Base-by-base conservation (phyloP, 768 basidiomycete species). In the Rhizopogon vesiculosus region DNA sequence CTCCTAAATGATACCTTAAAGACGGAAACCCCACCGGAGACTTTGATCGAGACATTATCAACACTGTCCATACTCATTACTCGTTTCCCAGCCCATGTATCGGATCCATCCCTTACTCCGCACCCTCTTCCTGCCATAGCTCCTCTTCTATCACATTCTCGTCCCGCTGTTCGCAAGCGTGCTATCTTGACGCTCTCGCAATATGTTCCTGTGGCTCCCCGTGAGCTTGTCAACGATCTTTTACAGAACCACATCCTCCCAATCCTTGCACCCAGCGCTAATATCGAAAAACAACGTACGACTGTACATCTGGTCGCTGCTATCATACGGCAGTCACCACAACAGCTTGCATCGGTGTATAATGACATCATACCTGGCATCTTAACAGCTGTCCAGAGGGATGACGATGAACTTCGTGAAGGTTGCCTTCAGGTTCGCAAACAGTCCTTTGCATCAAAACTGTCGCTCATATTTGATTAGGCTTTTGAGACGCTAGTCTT, bases 91-190 rank as follows among this genome's bases (percentile, higher is more conserved):
- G 76, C 76, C 48, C 80, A 87, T 63, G 74, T 93, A 45, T 72
- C 85, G 38, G 75, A 75, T 55, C 72, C 81, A 25, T 70, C 73
- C 40, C 70, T 86, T 51, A 66, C 74, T 45, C 80, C 85, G 15
- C 79, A 79, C 45, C 86, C 92, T 33, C 72, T 93, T 5, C 67
- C 73, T 5, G 84, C 87, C 18, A 80, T 89, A 53, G 87, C 82
- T 1, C 91, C 83, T 39, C 79, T 90, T 31, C 80, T 92, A 45
- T 78, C 76, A n/a, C 90, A 89, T 71, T 65, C 79, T 7, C 86
- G 93, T 4, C 82, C 89, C 9, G 92, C 93, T 0, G 91, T 98
- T 52, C 85, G 95, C 50, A 98, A 98, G 75, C 88, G 94, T 51
- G 90, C 93, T 2, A 94, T 98, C 56, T 76, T 85, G 39, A 91